These are phyloP conservation scores for Pichia cephalocereana DNA, from an alignment of 805 yeast genomes.

Conservation along the genomic window DNA sequence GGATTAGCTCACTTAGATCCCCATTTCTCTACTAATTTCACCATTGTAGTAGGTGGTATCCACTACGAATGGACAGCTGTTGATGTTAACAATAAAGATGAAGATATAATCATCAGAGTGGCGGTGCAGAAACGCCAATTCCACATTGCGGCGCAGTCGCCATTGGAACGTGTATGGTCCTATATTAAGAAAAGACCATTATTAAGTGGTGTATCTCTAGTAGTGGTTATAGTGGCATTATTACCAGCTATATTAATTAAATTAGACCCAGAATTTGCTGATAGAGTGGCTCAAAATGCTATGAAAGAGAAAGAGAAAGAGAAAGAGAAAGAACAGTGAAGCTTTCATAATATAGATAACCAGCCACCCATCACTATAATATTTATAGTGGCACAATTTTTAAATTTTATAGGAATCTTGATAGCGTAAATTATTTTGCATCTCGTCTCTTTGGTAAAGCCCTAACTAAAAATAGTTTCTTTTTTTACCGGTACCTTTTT, in stretches of 20 bases:
- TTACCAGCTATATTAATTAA: background rate
- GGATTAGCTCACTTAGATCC: too few species aligned
- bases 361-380: too few species aligned
- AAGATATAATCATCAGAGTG: background rate
- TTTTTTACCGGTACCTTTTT: too few species aligned
- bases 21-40: too few species aligned
- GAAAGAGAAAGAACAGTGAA: too few species aligned
- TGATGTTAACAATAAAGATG: background rate
- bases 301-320: background rate
- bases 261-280: background rate
- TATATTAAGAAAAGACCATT: background rate
- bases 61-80: background rate
- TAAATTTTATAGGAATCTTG: too few species aligned
- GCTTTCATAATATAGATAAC: too few species aligned
- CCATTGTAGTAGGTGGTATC: background rate
- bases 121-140: background rate
- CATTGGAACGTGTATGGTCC: too few species aligned
- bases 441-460: too few species aligned
- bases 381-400: too few species aligned
- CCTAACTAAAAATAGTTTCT: too few species aligned
- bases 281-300: background rate
- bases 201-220: background rate
- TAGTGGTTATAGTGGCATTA: background rate
- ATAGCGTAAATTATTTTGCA: too few species aligned
- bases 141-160: background rate